Evolutionary conservation across 345 rosid genomes (phyloP).

Genomic region (Chamaenerion angustifolium): DNA sequence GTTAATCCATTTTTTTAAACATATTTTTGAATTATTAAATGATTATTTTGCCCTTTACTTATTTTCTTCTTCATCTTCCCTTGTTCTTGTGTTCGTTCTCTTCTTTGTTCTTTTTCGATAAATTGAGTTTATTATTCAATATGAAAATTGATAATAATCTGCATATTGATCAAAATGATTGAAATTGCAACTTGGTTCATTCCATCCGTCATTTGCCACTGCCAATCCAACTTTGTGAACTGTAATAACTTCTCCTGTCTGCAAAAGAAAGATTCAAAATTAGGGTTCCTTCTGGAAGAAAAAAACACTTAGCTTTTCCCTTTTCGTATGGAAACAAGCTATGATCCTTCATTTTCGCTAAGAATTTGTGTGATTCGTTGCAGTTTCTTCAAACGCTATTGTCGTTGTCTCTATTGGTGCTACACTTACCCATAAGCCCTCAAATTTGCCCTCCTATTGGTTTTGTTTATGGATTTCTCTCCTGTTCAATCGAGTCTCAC

Average conservation of each 20-base stretch:
- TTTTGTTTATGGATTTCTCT: constrained; percentile 42
- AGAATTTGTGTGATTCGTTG: constrained; percentile 21
- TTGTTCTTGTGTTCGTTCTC: no score
- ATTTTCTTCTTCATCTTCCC: no score
- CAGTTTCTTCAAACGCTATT: constrained; percentile 20
- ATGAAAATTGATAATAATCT: no score
- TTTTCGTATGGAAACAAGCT: constrained; percentile 14
- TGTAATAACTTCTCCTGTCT: background rate
- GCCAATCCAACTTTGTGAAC: background rate
- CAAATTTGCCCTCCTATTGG: background rate
- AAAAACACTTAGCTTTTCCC: background rate
- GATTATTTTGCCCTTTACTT: no score
- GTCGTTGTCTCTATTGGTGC: constrained; percentile 45
- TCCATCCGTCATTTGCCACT: constrained; percentile 6
- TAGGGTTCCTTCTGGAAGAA: constrained; percentile 5
- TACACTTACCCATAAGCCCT: constrained; percentile 19
- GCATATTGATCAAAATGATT: no score
- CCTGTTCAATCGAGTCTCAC: background rate
- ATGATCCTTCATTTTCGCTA: constrained; percentile 7
- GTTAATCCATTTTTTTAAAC: no score
- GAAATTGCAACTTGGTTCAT: constrained; percentile 22
- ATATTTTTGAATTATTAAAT: no score
- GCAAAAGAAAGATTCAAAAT: constrained; percentile 1
- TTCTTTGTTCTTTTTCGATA: no score
- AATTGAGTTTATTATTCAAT: no score